Conservation (phyloP, 2,329 filamentous ascomycete species). For the Aspergillus fumigatiaffinis region DNA sequence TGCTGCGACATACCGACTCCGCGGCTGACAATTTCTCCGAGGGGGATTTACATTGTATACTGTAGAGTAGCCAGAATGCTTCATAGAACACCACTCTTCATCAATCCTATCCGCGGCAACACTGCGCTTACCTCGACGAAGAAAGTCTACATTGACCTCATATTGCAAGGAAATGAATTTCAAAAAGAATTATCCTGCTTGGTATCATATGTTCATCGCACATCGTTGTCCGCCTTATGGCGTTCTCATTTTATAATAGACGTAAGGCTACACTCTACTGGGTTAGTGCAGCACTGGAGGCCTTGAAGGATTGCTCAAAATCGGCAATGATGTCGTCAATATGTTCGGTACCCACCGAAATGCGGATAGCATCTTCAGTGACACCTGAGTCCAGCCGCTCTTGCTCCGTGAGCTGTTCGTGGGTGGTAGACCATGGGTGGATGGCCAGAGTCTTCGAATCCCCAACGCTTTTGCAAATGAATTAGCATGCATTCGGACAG, state of each 20-base stretch:
- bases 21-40: not conserved
- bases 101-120: not conserved
- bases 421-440: slow-evolving; percentile 92
- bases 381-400: slow-evolving; percentile 79
- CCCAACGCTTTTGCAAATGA: slow-evolving; percentile 58
- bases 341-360: slow-evolving; percentile 92
- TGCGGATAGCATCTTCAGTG: slow-evolving; percentile 84
- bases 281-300: slow-evolving; percentile 30
- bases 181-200: not conserved
- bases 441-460: slow-evolving; percentile 94
- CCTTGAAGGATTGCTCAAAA: slow-evolving; percentile 84
- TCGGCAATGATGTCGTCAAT: slow-evolving; percentile 97
- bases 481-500: not conserved
- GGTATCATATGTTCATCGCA: not conserved
- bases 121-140: not conserved
- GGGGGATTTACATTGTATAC: too few relatives aligned
- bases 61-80: not conserved
- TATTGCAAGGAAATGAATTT: not conserved
- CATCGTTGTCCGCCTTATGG: not conserved
- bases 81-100: not conserved
- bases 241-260: not conserved
- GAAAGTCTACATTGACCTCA: not conserved
- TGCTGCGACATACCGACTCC: not conserved
- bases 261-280: slow-evolving; percentile 3
- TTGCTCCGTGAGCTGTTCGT: slow-evolving; percentile 81